Percentiles rank a stretch among this genome's conserved stretches.
phyloP scores from a whole-genome alignment of 2,329 filamentous ascomycete species.

The Gliomastix tumulicola region DNA sequence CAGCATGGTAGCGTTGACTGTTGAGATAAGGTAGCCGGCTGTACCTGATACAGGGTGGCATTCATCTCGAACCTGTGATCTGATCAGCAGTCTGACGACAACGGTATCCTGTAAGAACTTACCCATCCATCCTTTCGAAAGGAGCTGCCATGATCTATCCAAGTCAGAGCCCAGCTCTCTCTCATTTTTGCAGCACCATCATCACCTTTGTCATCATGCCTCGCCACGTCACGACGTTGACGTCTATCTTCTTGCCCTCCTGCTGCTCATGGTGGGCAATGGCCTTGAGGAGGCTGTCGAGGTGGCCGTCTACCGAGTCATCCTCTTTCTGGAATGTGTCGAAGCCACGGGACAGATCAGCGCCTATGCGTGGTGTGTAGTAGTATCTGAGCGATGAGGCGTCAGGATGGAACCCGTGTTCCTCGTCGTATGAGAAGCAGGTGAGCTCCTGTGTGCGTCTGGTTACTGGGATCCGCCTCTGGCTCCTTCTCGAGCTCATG shows the following conservation, averaged over 20 bases:
- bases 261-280: slow-evolving; percentile 67
- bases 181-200: no score
- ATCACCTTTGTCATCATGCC: slow-evolving; percentile 98
- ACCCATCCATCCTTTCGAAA: slow-evolving; percentile 78
- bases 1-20: no score
- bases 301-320: slow-evolving; percentile 75
- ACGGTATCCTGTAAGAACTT: slow-evolving; percentile 15
- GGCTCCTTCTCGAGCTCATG: background rate
- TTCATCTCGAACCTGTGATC: slow-evolving; percentile 82
- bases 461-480: background rate
- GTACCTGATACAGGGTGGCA: slow-evolving; percentile 80
- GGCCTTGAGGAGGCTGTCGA: slow-evolving; percentile 75
- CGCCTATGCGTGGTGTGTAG: slow-evolving; percentile 65
- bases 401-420: slow-evolving; percentile 69
- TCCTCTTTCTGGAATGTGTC: slow-evolving; percentile 78
- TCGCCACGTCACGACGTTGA: slow-evolving; percentile 84
- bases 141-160: slow-evolving; percentile 74
- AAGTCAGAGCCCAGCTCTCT: no score
- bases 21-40: slow-evolving; percentile 26
- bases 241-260: slow-evolving; percentile 59
- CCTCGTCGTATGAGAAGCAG: slow-evolving; percentile 86
- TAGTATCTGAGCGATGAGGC: slow-evolving; percentile 82
- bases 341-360: slow-evolving; percentile 74
- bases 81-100: slow-evolving; percentile 7
- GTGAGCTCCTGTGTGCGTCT: slow-evolving; percentile 64